Evolutionary conservation across 164 flowering plant species (phyloP).

Genomic region (Taxillus chinensis): DNA sequence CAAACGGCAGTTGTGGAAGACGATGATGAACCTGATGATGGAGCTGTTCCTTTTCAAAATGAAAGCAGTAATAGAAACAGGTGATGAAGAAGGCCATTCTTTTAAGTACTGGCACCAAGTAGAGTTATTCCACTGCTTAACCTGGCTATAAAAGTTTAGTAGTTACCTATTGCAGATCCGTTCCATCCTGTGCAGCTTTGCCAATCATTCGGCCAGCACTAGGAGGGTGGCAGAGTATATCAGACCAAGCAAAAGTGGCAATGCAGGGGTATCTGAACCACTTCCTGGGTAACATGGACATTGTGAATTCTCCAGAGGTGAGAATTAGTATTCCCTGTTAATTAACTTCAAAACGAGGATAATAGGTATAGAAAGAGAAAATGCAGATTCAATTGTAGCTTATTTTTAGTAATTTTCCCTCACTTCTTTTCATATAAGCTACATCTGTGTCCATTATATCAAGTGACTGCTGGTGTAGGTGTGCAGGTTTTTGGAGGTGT

Average conservation of each 20-base stretch:
- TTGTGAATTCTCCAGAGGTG: conserved; percentile 3
- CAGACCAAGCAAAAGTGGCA: conserved; percentile 3
- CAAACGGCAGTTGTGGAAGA: conserved; percentile 5
- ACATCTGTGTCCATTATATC: neutral
- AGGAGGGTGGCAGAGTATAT: neutral
- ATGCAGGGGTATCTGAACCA: conserved; percentile 6
- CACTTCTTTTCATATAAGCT: too few relatives aligned
- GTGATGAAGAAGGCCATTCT: neutral
- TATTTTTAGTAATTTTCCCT: too few relatives aligned
- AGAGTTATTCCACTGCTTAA: too few relatives aligned
- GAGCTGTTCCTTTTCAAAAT: conserved; percentile 2
- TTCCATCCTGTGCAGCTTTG: conserved; percentile 6
- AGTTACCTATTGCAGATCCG: neutral
- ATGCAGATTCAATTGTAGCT: too few relatives aligned
- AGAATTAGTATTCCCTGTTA: neutral
- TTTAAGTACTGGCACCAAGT: too few relatives aligned
- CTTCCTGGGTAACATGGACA: conserved; percentile 4
- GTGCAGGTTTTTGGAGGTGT: conserved; percentile 7
- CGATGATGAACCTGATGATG: conserved; percentile 7
- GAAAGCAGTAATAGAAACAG: neutral
- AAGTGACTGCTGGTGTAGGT: neutral
- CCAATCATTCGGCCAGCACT: conserved; percentile 3
- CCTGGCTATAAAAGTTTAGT: too few relatives aligned
- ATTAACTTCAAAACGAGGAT: neutral
- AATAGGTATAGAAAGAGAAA: too few relatives aligned